Conservation (phyloP, 1,284 basidiomycete species). For the Erythrobasidium hasegawianum region DNA sequence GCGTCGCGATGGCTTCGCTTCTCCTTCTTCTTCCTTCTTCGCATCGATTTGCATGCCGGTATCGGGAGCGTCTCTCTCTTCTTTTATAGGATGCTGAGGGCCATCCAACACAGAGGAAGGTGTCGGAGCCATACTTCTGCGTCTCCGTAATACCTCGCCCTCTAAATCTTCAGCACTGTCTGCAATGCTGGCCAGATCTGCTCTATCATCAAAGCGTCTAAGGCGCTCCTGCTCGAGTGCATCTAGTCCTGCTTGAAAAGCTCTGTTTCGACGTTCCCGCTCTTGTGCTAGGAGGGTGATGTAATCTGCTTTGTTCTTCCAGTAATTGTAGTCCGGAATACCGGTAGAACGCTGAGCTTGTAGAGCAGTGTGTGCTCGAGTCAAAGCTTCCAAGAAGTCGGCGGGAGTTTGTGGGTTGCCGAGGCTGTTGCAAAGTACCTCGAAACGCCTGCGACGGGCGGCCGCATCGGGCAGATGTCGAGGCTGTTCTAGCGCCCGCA, state of each 20-base stretch:
- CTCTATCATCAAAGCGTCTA: not conserved
- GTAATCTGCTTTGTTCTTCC: not conserved
- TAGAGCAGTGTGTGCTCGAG: not conserved
- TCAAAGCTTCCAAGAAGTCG: not conserved
- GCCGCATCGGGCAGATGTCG: too few species aligned
- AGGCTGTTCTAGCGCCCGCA: too few species aligned
- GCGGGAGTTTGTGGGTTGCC: not conserved
- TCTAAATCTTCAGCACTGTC: not conserved
- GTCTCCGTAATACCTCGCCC: too few species aligned
- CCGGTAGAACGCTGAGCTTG: not conserved
- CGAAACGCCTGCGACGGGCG: too few species aligned
- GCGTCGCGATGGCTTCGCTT: too few species aligned
- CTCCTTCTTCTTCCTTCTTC: too few species aligned
- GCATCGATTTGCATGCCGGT: too few species aligned
- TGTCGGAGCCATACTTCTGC: too few species aligned
- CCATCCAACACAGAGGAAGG: too few species aligned
- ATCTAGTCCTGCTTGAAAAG: conserved; percentile 1
- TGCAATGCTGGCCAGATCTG: not conserved
- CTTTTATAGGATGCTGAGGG: too few species aligned
- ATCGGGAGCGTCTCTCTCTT: too few species aligned
- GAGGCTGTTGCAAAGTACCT: not conserved
- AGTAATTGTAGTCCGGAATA: not conserved
- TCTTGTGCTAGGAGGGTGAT: not conserved
- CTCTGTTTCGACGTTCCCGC: not conserved
- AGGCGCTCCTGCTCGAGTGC: not conserved